Evolutionary conservation across 495 filamentous ascomycete species (phyloP).

Genomic region (Hypoxylon intermedium): DNA sequence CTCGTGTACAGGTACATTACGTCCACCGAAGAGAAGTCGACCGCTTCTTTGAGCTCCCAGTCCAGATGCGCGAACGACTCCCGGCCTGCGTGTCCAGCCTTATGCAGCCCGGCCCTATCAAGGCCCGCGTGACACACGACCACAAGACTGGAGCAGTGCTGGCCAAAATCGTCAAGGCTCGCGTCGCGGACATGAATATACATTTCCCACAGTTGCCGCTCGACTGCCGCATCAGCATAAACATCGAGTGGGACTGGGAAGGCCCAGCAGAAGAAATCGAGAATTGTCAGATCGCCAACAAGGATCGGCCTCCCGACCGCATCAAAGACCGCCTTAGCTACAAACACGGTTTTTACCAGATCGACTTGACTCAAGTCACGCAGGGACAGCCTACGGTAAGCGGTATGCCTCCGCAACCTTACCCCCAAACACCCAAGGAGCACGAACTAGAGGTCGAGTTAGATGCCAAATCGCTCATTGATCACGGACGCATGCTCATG

Average conservation of each 20-base stretch:
- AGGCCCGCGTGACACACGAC: conserved; percentile 79
- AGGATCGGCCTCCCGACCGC: conserved; percentile 63
- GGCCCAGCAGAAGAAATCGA: conserved; percentile 67
- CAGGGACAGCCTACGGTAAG: conserved; percentile 41
- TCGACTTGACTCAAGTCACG: conserved; percentile 90
- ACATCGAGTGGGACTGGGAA: conserved; percentile 86
- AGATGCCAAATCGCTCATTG: conserved; percentile 67
- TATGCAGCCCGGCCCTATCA: conserved; percentile 64
- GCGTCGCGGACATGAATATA: conserved; percentile 83
- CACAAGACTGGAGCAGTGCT: conserved; percentile 73
- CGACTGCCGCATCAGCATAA: conserved; percentile 89
- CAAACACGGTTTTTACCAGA: conserved; percentile 79
- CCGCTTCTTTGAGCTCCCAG: conserved; percentile 78
- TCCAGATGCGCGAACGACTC: conserved; percentile 52
- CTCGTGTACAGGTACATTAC: conserved; percentile 76
- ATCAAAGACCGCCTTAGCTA: conserved; percentile 91
- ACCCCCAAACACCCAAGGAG: conserved; percentile 61
- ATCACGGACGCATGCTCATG: conserved; percentile 70
- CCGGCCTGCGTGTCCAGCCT: conserved; percentile 56
- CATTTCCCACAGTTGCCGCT: conserved; percentile 73
- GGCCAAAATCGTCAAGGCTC: conserved; percentile 86
- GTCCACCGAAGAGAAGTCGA: conserved; percentile 81
- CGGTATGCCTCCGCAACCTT: conserved; percentile 17
- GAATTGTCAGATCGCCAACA: conserved; percentile 43
- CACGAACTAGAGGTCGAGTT: conserved; percentile 92